Conservation (phyloP, 352 stramenopile genomes). For the Pythium scleroteichum region DNA sequence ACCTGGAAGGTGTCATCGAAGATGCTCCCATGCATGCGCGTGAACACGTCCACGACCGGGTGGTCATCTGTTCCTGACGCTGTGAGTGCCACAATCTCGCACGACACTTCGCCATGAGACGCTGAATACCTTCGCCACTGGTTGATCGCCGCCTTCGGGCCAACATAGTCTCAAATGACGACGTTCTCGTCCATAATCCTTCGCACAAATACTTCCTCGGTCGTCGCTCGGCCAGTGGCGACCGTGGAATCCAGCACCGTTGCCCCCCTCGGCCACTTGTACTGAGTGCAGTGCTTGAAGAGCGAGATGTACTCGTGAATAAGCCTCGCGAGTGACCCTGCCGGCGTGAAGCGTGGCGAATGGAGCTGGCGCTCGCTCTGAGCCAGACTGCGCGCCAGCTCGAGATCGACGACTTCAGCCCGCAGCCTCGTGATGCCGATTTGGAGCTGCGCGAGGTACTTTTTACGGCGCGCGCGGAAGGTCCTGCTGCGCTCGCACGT, state of each 20-base stretch:
- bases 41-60: background rate
- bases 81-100: background rate
- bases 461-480: conserved; percentile 8
- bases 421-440: background rate
- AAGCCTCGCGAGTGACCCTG: conserved; percentile 2
- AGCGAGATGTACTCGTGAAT: conserved; percentile 10
- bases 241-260: too few species aligned
- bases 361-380: background rate
- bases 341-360: background rate
- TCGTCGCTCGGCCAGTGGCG: background rate
- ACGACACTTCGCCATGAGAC: conserved; percentile 1
- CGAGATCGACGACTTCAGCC: background rate
- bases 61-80: background rate
- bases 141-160: conserved; percentile 1
- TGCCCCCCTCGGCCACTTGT: too few species aligned
- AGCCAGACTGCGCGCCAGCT: background rate
- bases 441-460: conserved; percentile 1
- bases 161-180: background rate
- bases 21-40: background rate
- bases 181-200: conserved; percentile 6
- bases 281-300: conserved; percentile 2
- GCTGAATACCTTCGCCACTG: conserved; percentile 17
- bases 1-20: too few species aligned
- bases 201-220: conserved; percentile 3
- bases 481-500: conserved; percentile 23